A percentile compares a stretch with the other conserved stretches of the same genome.
Evolutionary conservation across 495 filamentous ascomycete species (phyloP).

Genomic region (Hyaloscypha bicolor): DNA sequence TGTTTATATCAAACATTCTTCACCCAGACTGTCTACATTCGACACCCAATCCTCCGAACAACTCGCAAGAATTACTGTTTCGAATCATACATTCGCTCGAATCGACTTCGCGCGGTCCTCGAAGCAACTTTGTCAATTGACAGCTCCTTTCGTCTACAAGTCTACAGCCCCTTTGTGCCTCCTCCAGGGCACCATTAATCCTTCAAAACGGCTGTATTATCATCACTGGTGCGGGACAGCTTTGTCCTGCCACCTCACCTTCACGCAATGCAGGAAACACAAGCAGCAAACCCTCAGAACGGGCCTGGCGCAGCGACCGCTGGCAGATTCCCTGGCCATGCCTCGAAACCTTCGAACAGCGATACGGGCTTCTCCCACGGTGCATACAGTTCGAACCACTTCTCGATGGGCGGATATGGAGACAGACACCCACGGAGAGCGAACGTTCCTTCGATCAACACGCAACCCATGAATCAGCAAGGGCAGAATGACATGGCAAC

Average conservation of each 20-base stretch:
- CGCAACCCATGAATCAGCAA: conserved; percentile 55
- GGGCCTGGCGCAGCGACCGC: conserved; percentile 54
- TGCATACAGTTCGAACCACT: conserved; percentile 79
- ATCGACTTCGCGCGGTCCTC: conserved; percentile 2
- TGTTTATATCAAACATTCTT: conserved; percentile 40
- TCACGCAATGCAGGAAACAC: conserved; percentile 85
- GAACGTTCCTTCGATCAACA: conserved; percentile 95
- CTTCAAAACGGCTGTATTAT: conserved; percentile 72
- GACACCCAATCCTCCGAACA: conserved; percentile 40
- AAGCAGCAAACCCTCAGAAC: conserved; percentile 54
- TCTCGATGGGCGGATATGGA: conserved; percentile 68
- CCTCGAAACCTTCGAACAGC: conserved; percentile 74
- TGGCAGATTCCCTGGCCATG: conserved; percentile 61
- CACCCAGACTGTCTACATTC: conserved; percentile 16
- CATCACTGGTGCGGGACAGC: conserved; percentile 68
- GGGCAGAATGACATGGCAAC: conserved; percentile 73
- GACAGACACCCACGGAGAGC: conserved; percentile 80
- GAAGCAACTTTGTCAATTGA: conserved; percentile 13
- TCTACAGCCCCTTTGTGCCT: conserved; percentile 46
- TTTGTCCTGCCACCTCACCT: conserved; percentile 75
- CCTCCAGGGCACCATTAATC: conserved; percentile 53
- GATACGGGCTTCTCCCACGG: conserved; percentile 91
- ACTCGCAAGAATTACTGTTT: conserved; percentile 34
- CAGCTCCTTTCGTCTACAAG: conserved; percentile 7
- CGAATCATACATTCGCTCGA: conserved; percentile 19